Evolutionary conservation across 305 asterid species (phyloP), one percentile per base, ranked within the genome.

Genomic region (Andrographis paniculata): DNA sequence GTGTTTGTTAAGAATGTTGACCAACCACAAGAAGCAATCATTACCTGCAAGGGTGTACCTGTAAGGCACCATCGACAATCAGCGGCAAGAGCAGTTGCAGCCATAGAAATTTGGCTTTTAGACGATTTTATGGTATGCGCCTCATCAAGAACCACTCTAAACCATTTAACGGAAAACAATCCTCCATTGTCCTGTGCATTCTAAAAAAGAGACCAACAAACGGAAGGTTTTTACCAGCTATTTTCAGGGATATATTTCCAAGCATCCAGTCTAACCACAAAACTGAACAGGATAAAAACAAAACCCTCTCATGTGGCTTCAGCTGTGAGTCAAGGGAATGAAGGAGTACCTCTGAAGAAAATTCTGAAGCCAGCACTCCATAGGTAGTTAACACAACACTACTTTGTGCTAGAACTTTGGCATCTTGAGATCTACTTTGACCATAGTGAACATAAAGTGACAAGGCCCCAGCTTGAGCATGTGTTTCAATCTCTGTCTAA

Each of bases 51-150:
- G 59, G 99, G 99, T 22, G 99, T 91, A 50, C 99, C 99, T 52
- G 99, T 91, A 49, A 91, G 96, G 74, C 99, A 91, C 99, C 95
- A 91, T 53, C 99, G 75, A 62, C 85, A 66, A 66, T 83, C 93
- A 53, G 99, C 96, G 69, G 67, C 66, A 59, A 91, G 82, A 47
- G 89, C 85, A 62, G 89, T 74, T 23, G 89, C 96, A 55, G 99
- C 99, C 63, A 73, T 58, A 59, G 99, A 91, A 60, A 80, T 57
- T 72, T 74, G 99, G 75, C 99, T 91, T 77, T 91, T 91, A 24
- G 94, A 74, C 61, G 96, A 86, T 71, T 91, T 91, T 56, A 91
- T 91, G 43, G 99, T 86, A 67, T 91, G 99, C 27, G 96, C 96
- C 77, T 91, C 99, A 67, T 91, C 99, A 55, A 86, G 93, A 39